A percentile compares a stretch with the other conserved stretches of the same genome.
These are phyloP conservation scores for Insectozyma bohioensis DNA, from an alignment of 1,139 yeast species.

Conservation along the genomic window DNA sequence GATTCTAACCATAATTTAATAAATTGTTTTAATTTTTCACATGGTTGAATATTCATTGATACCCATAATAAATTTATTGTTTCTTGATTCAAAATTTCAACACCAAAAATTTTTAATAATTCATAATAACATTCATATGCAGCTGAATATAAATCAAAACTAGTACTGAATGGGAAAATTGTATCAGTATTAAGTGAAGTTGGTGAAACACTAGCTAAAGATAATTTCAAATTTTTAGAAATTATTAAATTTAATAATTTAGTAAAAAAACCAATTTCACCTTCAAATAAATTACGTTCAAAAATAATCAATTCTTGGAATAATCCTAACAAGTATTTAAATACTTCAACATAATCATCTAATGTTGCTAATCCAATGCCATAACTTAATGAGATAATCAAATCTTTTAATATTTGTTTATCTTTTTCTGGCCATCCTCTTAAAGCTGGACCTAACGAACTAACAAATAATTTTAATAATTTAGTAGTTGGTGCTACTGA, in stretches of 20 bases:
- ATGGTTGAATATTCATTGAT: slow-evolving; percentile 44
- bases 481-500: slow-evolving; percentile 24
- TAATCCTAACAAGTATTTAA: slow-evolving; percentile 26
- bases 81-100: slow-evolving; percentile 33
- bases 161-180: slow-evolving; percentile 42
- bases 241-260: slow-evolving; percentile 33
- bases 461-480: slow-evolving; percentile 32
- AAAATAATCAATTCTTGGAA: slow-evolving; percentile 43
- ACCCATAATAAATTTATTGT: slow-evolving; percentile 42
- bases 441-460: slow-evolving; percentile 42
- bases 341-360: slow-evolving; percentile 29
- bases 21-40: slow-evolving; percentile 33
- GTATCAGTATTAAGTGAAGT: slow-evolving; percentile 36
- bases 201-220: slow-evolving; percentile 32
- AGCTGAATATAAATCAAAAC: slow-evolving; percentile 32
- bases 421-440: slow-evolving; percentile 22
- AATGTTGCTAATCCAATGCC: slow-evolving; percentile 35
- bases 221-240: slow-evolving; percentile 39
- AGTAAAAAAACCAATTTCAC: slow-evolving; percentile 31
- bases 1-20: slow-evolving; percentile 43
- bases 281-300: slow-evolving; percentile 36
- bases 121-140: slow-evolving; percentile 44
- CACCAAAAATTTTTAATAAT: slow-evolving; percentile 40
- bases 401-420: slow-evolving; percentile 26
- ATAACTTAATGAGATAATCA: slow-evolving; percentile 30